Evolutionary conservation across 345 rosid genomes (phyloP).

Genomic region (Eucalyptus curtisii): DNA sequence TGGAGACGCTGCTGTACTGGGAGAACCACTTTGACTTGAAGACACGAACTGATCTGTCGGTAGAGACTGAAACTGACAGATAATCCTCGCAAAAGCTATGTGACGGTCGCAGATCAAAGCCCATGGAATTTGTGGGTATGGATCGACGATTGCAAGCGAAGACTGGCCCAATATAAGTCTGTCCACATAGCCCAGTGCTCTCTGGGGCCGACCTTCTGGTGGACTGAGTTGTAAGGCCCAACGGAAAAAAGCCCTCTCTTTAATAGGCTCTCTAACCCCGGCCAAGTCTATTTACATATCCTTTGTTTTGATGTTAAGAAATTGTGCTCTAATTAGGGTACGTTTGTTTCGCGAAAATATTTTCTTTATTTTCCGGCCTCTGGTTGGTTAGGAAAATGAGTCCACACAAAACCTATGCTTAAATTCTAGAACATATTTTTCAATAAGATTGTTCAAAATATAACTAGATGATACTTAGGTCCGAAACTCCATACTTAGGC

Average conservation of each 20-base stretch:
- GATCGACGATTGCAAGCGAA: background rate
- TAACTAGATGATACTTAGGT: too few relatives aligned
- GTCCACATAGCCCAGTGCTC: background rate
- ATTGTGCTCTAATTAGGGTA: accelerated
- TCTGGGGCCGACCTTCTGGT: background rate
- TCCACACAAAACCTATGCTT: accelerated
- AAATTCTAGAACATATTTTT: too few relatives aligned
- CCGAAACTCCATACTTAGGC: accelerated
- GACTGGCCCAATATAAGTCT: background rate
- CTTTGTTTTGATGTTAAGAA: background rate
- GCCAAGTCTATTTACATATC: background rate
- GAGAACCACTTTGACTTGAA: background rate
- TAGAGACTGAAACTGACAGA: background rate
- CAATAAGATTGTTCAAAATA: too few relatives aligned
- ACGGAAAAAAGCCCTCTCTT: too few relatives aligned
- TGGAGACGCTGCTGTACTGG: too few relatives aligned
- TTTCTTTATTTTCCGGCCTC: background rate
- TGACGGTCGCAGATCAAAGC: background rate
- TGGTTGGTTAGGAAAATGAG: accelerated
- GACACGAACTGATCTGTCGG: background rate
- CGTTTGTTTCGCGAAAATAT: background rate
- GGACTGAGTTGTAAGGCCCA: too few relatives aligned
- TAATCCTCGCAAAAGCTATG: background rate
- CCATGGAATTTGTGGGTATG: background rate
- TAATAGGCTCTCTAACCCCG: too few relatives aligned